Conservation (phyloP, 1,284 basidiomycete genomes). For the Chiua sp. region DNA sequence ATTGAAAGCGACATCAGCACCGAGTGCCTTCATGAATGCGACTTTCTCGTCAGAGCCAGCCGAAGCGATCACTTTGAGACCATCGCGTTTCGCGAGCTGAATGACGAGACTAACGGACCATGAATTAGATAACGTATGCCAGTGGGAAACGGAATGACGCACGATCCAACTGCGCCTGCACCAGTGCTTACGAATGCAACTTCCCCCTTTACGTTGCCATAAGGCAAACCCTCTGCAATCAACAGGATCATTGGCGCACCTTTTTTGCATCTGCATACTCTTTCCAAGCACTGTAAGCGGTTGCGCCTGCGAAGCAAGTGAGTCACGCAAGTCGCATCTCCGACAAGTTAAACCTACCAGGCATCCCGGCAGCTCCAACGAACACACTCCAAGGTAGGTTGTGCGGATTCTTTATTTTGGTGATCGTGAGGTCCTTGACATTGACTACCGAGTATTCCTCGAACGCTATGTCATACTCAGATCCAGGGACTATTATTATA, state of each 20-base stretch:
- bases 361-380: conserved; percentile 29
- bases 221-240: neutral
- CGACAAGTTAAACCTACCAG: conserved; percentile 8
- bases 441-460: conserved; percentile 31
- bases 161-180: conserved; percentile 32
- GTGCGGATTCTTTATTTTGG: conserved; percentile 21
- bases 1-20: conserved; percentile 45
- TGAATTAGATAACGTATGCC: neutral
- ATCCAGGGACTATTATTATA: conserved; percentile 8
- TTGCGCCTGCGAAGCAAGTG: conserved; percentile 18
- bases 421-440: conserved; percentile 13
- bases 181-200: conserved; percentile 22
- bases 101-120: conserved; percentile 27
- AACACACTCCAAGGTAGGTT: conserved; percentile 25
- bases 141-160: conserved; percentile 4
- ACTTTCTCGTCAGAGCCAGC: conserved; percentile 46
- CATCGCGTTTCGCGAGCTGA: conserved; percentile 44
- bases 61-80: conserved; percentile 45
- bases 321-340: neutral
- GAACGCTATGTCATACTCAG: conserved; percentile 8
- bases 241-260: conserved; percentile 1
- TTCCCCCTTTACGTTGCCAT: conserved; percentile 18
- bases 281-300: conserved; percentile 28
- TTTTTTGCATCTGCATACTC: conserved; percentile 27
- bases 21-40: conserved; percentile 41